phyloP scores from a whole-genome alignment of 495 filamentous ascomycete genomes.

The Baudoinia panamericana region DNA sequence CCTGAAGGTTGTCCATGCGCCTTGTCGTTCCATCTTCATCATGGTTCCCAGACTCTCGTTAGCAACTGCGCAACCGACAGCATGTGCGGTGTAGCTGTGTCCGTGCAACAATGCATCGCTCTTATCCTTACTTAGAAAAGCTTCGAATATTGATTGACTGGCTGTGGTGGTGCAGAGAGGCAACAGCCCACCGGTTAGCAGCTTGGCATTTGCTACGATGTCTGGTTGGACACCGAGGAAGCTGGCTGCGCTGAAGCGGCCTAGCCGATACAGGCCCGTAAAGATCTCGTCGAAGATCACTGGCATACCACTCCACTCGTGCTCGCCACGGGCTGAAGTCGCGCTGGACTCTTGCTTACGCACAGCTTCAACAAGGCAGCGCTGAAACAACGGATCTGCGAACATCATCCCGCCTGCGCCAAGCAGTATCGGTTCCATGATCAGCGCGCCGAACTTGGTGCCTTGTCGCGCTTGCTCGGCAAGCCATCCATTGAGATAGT shows the following conservation, averaged over 20 bases:
- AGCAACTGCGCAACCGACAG: conserved; percentile 62
- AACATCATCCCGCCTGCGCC: conserved; percentile 70
- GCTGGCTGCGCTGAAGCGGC: conserved; percentile 47
- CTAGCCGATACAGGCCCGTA: conserved; percentile 66
- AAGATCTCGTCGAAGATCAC: conserved; percentile 73
- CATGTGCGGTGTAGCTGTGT: conserved; percentile 70
- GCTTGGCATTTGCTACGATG: conserved; percentile 63
- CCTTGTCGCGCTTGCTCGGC: conserved; percentile 39
- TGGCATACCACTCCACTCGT: conserved; percentile 55
- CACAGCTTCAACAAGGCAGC: conserved; percentile 47
- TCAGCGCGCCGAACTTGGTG: conserved; percentile 55
- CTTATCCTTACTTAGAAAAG: conserved; percentile 54
- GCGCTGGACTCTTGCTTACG: conserved; percentile 29
- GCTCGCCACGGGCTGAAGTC: conserved; percentile 13
- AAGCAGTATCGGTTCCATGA: conserved; percentile 62
- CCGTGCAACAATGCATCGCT: conserved; percentile 62
- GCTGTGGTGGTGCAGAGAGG: conserved; percentile 59
- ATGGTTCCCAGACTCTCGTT: conserved; percentile 43
- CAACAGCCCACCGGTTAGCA: conserved; percentile 64
- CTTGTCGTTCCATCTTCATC: conserved; percentile 39
- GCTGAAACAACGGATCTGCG: conserved; percentile 70
- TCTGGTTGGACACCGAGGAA: conserved; percentile 55
- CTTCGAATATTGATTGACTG: conserved; percentile 56
- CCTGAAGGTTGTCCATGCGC: conserved; percentile 39
- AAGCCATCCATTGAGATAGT: conserved; percentile 43